These are phyloP conservation scores for Allantophomopsis cytisporea DNA, from an alignment of 2,329 filamentous ascomycete genomes.

Conservation along the genomic window DNA sequence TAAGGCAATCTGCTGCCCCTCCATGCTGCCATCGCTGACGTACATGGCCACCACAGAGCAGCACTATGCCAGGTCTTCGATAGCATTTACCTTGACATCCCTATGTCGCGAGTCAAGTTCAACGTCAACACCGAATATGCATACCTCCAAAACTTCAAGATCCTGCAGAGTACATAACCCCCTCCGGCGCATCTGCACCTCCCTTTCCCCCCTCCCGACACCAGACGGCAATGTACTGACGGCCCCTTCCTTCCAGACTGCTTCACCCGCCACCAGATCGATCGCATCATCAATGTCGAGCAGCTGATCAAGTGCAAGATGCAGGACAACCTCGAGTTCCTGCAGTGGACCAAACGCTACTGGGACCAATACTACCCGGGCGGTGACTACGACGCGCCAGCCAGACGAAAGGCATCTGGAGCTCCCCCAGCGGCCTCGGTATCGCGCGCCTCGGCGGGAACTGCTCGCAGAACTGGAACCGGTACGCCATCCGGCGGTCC, in stretches of 20 bases:
- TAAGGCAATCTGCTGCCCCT: conserved; percentile 33
- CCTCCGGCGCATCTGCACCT: too few relatives aligned
- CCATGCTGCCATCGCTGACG: conserved; percentile 11
- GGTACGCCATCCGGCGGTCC: conserved; percentile 27
- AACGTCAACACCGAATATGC: conserved; percentile 95
- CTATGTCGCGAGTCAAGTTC: conserved; percentile 95
- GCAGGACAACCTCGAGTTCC: conserved; percentile 98
- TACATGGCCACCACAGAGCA: conserved; percentile 43
- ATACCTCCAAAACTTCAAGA: conserved; percentile 97
- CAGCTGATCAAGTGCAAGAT: conserved; percentile 95
- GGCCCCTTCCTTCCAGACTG: conserved; percentile 38
- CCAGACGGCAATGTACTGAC: conserved; percentile 2
- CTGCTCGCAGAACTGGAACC: conserved; percentile 29
- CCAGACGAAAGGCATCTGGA: conserved; percentile 66
- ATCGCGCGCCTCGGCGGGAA: conserved; percentile 27
- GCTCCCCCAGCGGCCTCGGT: conserved; percentile 34
- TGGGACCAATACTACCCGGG: conserved; percentile 98
- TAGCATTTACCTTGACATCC: conserved; percentile 91
- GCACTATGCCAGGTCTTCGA: conserved; percentile 96
- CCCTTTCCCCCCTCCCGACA: background rate
- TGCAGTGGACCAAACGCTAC: conserved; percentile 92
- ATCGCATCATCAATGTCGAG: conserved; percentile 82
- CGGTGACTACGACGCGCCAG: conserved; percentile 87
- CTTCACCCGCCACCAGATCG: conserved; percentile 77
- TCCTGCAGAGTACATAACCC: conserved; percentile 63